phyloP scores from a whole-genome alignment of 192 early-diverging fungal genomes.

The Chytriomyces sp. region DNA sequence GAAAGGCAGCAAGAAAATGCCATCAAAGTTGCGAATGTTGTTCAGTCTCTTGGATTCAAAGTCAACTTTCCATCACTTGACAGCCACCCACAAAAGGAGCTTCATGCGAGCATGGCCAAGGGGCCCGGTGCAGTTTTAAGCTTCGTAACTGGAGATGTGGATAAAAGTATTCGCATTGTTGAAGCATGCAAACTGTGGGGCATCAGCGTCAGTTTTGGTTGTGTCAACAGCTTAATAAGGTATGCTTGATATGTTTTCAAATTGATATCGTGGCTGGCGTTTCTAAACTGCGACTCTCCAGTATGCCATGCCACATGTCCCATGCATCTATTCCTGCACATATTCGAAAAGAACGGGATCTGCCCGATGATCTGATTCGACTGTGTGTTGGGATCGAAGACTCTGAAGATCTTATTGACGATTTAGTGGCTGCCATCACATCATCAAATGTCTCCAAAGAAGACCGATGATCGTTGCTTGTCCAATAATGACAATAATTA shows the following conservation, averaged over 20 bases:
- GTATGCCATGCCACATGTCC: conserved; percentile 98
- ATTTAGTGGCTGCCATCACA: conserved; percentile 75
- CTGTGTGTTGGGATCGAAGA: conserved; percentile 97
- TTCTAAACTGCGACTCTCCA: conserved; percentile 34
- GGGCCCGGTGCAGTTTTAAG: conserved; percentile 94
- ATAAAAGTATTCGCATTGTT: conserved; percentile 77
- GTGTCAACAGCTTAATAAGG: conserved; percentile 96
- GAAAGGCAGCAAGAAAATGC: conserved; percentile 91
- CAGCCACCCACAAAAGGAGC: conserved; percentile 81
- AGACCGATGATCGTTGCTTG: not conserved
- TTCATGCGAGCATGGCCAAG: conserved; percentile 76
- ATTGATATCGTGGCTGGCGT: not conserved
- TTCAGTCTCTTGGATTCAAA: conserved; percentile 79
- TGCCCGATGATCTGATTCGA: conserved; percentile 97
- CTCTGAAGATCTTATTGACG: conserved; percentile 85
- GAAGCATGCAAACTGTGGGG: conserved; percentile 84
- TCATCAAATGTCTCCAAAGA: not conserved
- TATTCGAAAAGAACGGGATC: conserved; percentile 80
- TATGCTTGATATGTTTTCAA: conserved; percentile 41
- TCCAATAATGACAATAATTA: too few relatives aligned
- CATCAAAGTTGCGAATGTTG: conserved; percentile 75
- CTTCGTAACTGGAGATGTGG: conserved; percentile 90
- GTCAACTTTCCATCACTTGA: conserved; percentile 89
- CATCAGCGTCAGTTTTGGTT: conserved; percentile 97
- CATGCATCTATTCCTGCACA: conserved; percentile 94